A percentile compares a stretch with the other conserved stretches of the same genome.
Conservation (phyloP, 805 yeast species). For the Candida cerambycidarum region DNA sequence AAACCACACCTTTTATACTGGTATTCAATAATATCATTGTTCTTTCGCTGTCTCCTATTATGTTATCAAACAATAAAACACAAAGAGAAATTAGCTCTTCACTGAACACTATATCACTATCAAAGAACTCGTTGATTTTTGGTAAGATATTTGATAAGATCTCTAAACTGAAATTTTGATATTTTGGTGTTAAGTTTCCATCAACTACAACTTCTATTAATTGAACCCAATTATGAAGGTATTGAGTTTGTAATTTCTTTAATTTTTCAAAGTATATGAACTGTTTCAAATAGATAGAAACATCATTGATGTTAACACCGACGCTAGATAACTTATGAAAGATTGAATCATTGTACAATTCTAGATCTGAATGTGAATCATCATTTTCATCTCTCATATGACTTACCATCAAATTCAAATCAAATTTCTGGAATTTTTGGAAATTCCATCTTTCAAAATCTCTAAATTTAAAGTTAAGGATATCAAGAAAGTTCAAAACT, state of each 20-base stretch:
- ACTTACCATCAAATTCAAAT: slow-evolving; percentile 35
- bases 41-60: slow-evolving; percentile 40
- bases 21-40: slow-evolving; percentile 70
- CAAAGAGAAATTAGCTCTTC: slow-evolving; percentile 76
- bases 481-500: slow-evolving; percentile 67
- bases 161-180: slow-evolving; percentile 62
- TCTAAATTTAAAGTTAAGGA: slow-evolving; percentile 55
- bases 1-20: slow-evolving; percentile 68
- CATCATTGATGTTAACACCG: slow-evolving; percentile 13
- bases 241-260: slow-evolving; percentile 53
- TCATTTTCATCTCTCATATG: slow-evolving; percentile 19
- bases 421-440: slow-evolving; percentile 27
- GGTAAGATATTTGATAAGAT: slow-evolving; percentile 76
- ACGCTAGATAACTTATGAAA: slow-evolving; percentile 1
- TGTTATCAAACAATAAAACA: slow-evolving; percentile 58
- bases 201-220: slow-evolving; percentile 70
- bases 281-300: slow-evolving; percentile 32
- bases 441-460: slow-evolving; percentile 44
- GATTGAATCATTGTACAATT: background rate
- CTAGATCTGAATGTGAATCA: background rate
- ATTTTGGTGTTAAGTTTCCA: slow-evolving; percentile 40
- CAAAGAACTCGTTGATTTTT: slow-evolving; percentile 71
- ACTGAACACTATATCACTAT: slow-evolving; percentile 54
- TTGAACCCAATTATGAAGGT: slow-evolving; percentile 81
- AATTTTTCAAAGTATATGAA: slow-evolving; percentile 48